Evolutionary conservation across 768 basidiomycete species (phyloP).

Genomic region (Rhodotorula paludigena): DNA sequence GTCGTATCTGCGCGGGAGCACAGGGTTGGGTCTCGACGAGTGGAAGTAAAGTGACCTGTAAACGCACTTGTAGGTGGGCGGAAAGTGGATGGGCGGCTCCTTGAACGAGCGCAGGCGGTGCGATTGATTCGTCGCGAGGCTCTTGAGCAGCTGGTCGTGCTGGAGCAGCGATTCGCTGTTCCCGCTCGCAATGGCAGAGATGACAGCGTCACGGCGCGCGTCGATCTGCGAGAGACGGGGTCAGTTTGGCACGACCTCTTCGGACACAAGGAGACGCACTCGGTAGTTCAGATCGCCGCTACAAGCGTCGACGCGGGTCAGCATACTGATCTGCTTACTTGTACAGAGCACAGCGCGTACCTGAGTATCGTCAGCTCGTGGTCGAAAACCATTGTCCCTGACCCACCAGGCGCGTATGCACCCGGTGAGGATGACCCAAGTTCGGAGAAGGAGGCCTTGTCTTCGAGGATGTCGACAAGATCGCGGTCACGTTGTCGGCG

Average conservation of each 20-base stretch:
- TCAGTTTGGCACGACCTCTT: background rate
- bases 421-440: slow-evolving; percentile 53
- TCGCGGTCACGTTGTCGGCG: slow-evolving; percentile 79
- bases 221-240: slow-evolving; percentile 57
- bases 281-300: slow-evolving; percentile 92
- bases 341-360: background rate
- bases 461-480: slow-evolving; percentile 78
- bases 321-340: background rate
- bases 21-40: background rate
- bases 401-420: slow-evolving; percentile 81
- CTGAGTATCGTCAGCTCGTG: slow-evolving; percentile 84
- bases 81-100: slow-evolving; percentile 74
- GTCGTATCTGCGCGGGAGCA: slow-evolving; percentile 56
- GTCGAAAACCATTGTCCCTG: slow-evolving; percentile 86
- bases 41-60: background rate
- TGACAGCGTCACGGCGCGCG: slow-evolving; percentile 75
- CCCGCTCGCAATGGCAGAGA: slow-evolving; percentile 63
- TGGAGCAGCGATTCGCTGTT: slow-evolving; percentile 61
- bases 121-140: slow-evolving; percentile 69
- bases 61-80: slow-evolving; percentile 75
- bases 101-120: slow-evolving; percentile 78
- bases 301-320: background rate
- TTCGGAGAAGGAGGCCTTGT: slow-evolving; percentile 62
- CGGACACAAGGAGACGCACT: background rate
- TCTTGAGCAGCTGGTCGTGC: slow-evolving; percentile 85